A percentile compares a stretch with the other conserved stretches of the same genome.
Evolutionary conservation across 2,329 filamentous ascomycete genomes (phyloP).

Genomic region (Ramularia collo-cygni): DNA sequence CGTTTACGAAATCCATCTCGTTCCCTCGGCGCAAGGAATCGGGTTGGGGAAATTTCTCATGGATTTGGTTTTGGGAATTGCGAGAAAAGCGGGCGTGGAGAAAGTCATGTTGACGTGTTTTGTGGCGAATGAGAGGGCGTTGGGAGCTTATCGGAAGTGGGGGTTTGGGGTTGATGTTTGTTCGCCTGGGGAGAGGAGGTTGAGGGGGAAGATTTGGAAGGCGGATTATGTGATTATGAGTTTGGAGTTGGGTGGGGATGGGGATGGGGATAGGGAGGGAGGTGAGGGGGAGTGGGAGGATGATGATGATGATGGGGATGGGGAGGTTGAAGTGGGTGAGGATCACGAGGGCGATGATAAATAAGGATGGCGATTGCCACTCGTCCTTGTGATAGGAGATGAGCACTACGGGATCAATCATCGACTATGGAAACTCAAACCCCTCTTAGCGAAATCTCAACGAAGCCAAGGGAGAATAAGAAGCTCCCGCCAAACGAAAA

Average conservation of each 20-base stretch:
- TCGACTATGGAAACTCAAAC: too few relatives aligned
- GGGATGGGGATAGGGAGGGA: too few relatives aligned
- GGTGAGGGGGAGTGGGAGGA: too few relatives aligned
- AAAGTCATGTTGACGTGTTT: constrained; percentile 74
- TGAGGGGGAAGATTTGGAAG: constrained; percentile 44
- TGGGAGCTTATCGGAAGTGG: constrained; percentile 54
- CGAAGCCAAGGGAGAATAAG: too few relatives aligned
- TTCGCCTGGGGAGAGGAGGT: constrained; percentile 43
- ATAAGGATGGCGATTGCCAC: too few relatives aligned
- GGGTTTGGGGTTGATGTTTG: constrained; percentile 50
- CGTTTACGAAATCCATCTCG: constrained; percentile 71
- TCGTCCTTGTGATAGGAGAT: too few relatives aligned
- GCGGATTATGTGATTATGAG: constrained; percentile 50
- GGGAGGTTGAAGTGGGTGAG: too few relatives aligned
- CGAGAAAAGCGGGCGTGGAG: constrained; percentile 47
- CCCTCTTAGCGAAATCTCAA: too few relatives aligned
- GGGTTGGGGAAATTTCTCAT: constrained; percentile 59
- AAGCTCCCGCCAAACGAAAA: too few relatives aligned
- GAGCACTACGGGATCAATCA: too few relatives aligned
- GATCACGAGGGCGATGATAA: too few relatives aligned
- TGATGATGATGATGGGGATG: too few relatives aligned
- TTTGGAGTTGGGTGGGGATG: constrained; percentile 26
- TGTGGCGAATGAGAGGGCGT: constrained; percentile 50
- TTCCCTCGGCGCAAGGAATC: constrained; percentile 49
- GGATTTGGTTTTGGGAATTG: constrained; percentile 48